These are phyloP conservation scores for Boletus sp. DNA, from an alignment of 768 basidiomycete genomes.

Conservation along the genomic window DNA sequence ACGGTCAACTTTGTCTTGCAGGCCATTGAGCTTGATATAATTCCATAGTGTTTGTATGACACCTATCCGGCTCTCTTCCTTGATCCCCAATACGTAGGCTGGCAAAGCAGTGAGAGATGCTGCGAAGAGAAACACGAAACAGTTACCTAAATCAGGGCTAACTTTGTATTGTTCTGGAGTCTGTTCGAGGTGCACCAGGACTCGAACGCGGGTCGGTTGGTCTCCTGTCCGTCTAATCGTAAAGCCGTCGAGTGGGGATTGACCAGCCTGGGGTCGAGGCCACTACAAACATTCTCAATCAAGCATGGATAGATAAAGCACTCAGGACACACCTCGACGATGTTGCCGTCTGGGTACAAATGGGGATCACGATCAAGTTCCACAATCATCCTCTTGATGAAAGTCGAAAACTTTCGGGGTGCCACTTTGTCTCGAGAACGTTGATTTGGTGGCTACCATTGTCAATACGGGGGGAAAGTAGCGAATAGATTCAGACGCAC, in stretches of 20 bases:
- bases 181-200: conserved; percentile 87
- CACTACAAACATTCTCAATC: conserved; percentile 43
- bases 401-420: conserved; percentile 78
- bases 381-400: conserved; percentile 80
- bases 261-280: conserved; percentile 54
- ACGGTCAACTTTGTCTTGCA: conserved; percentile 83
- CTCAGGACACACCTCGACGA: conserved; percentile 67
- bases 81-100: conserved; percentile 71
- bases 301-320: not conserved
- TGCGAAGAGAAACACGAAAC: not conserved
- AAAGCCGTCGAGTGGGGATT: conserved; percentile 79
- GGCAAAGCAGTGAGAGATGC: conserved; percentile 1
- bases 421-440: conserved; percentile 60
- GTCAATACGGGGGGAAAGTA: not conserved
- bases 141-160: conserved; percentile 65
- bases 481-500: conserved; percentile 37
- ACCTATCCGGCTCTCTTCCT: conserved; percentile 81
- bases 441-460: conserved; percentile 53
- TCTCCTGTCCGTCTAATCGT: conserved; percentile 83
- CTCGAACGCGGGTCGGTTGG: conserved; percentile 66
- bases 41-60: conserved; percentile 87
- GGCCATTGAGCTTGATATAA: conserved; percentile 80
- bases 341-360: conserved; percentile 80
- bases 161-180: conserved; percentile 86
- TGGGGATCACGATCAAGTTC: conserved; percentile 85